Conservation (phyloP, 352 stramenopile species). For the Plasmopara halstedii region DNA sequence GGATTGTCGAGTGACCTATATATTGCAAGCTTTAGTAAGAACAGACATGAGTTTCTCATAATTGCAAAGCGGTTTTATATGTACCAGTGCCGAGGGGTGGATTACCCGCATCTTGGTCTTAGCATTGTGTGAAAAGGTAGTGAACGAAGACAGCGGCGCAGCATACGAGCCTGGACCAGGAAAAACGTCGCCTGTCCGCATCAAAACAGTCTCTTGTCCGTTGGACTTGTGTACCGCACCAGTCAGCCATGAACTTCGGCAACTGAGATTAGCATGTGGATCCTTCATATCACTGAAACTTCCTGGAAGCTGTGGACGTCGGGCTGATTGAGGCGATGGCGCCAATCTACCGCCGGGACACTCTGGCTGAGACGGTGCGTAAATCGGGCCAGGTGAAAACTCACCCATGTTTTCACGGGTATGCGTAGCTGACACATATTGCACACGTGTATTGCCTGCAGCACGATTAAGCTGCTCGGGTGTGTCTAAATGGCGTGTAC, state of each 20-base stretch:
- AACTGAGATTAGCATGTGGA: constrained; percentile 68
- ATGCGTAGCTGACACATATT: constrained; percentile 70
- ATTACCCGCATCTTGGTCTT: constrained; percentile 26
- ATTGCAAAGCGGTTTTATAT: neutral
- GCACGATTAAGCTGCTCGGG: constrained; percentile 23
- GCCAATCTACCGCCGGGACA: constrained; percentile 53
- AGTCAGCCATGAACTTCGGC: constrained; percentile 72
- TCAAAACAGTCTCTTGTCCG: constrained; percentile 63
- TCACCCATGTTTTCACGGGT: constrained; percentile 82
- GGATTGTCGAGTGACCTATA: constrained; percentile 17
- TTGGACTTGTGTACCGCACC: constrained; percentile 69
- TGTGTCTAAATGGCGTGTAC: constrained; percentile 30
- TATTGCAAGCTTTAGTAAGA: constrained; percentile 7
- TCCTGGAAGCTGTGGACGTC: constrained; percentile 27
- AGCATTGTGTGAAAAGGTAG: constrained; percentile 65
- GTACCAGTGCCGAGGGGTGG: constrained; percentile 13
- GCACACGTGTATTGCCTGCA: constrained; percentile 44
- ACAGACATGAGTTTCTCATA: neutral
- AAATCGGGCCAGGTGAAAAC: constrained; percentile 80
- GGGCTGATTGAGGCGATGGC: constrained; percentile 32
- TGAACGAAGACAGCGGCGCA: constrained; percentile 62
- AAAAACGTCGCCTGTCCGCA: constrained; percentile 60
- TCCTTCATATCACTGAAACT: constrained; percentile 46
- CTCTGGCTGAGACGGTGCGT: constrained; percentile 64
- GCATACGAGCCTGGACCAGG: constrained; percentile 65